Percentiles rank a stretch among this genome's conserved stretches.
These are phyloP conservation scores for Rhizopus stolonifer DNA, from an alignment of 371 early-diverging fungal species.

Conservation along the genomic window DNA sequence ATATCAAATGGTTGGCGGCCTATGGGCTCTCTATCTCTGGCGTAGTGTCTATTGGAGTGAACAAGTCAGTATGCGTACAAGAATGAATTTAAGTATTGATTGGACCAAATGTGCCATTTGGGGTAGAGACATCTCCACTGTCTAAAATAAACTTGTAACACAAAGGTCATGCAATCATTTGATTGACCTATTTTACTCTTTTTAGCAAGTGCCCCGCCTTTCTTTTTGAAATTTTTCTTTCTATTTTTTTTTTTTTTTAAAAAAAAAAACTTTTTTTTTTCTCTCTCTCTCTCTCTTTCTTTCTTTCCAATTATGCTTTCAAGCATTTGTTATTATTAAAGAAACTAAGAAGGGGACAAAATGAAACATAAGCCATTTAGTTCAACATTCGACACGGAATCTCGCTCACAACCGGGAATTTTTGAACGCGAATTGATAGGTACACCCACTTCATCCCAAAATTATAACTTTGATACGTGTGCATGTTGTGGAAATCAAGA, in stretches of 20 bases:
- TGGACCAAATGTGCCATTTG: slow-evolving; percentile 44
- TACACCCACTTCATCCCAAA: slow-evolving; percentile 15
- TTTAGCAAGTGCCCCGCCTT: slow-evolving; percentile 2
- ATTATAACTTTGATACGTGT: slow-evolving; percentile 21
- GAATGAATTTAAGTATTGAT: slow-evolving; percentile 46
- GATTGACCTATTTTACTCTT: not conserved
- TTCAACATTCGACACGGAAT: slow-evolving; percentile 6
- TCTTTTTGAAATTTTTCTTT: not conserved
- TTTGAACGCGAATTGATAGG: slow-evolving; percentile 2
- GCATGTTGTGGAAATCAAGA: slow-evolving; percentile 30
- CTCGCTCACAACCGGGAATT: slow-evolving; percentile 1
- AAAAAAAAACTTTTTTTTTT: not conserved
- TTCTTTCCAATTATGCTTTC: slow-evolving; percentile 1
- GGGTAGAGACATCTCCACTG: slow-evolving; percentile 46
- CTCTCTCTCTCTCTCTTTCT: not conserved
- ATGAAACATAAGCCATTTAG: slow-evolving; percentile 2
- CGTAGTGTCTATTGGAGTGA: slow-evolving; percentile 67
- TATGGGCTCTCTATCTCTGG: slow-evolving; percentile 67
- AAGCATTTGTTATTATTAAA: not conserved
- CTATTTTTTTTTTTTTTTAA: slow-evolving; percentile 10
- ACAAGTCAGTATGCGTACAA: slow-evolving; percentile 51
- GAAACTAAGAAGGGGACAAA: no score
- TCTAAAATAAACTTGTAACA: slow-evolving; percentile 13
- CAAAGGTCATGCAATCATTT: slow-evolving; percentile 1
- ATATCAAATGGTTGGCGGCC: slow-evolving; percentile 55